Base-by-base conservation (phyloP, 164 flowering plant genomes). In the Platanus orientalis region DNA sequence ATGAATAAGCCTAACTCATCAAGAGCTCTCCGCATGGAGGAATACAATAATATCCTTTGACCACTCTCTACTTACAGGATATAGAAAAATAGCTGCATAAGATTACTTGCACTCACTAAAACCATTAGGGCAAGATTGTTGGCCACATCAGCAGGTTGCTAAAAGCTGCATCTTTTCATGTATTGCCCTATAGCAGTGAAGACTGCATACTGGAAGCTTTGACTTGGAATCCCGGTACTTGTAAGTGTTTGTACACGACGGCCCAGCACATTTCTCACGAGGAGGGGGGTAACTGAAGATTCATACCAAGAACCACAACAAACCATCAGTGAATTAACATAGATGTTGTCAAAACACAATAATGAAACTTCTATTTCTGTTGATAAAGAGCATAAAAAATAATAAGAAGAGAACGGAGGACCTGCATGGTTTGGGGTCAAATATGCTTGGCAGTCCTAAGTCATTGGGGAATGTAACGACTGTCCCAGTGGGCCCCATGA, bases 171-270 rank as follows among this genome's bases (percentile, higher is more conserved):
- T 70, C 71, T 64, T 75, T 52, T 60, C 77, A 55, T 78, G 83
- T 24, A 91, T 47, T 45, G 89, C 90, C 76, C 80, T 85, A 78
- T 91, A 91, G 75, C 97, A 91, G 61, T 85, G 76, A 20, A 91
- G 90, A 73, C 97, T 91, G 81, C 97, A 91, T 20, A 91, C 85
- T 30, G 97, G 97, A 70, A 89, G 84, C 73, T 80, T 85, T 19
- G 90, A 72, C 76, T 83, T 89, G 9, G 97, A 89, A 75, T 87
- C 92, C 24, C 97, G 78, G 63, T 89, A 89, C 75, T 77, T 91
- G 79, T 79, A 89, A 11, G 87, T 75, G 60, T 89, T 89, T 4
- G 73, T 71, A 71, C 96, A 89, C 7, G 76, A 78, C 16, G 96
- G 96, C 4, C 89, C 96, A 0, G 87, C 94, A 80, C 97, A 91